Evolutionary conservation across 2,329 filamentous ascomycete species (phyloP), one percentile per base, ranked within the genome.

Genomic region (Dactylonectria estremocensis): DNA sequence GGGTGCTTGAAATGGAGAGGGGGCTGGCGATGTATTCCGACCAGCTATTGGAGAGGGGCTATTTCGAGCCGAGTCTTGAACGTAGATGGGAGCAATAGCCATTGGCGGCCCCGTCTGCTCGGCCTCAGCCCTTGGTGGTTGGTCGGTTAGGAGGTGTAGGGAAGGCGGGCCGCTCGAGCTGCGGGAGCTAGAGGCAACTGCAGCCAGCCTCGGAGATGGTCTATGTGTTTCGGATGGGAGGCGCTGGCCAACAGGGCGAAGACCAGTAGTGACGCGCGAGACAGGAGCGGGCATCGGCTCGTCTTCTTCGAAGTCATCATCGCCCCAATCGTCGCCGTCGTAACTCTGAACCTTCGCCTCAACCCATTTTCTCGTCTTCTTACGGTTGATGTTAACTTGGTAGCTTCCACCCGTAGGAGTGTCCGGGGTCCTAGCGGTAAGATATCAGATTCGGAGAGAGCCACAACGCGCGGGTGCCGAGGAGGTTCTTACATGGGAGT

Each of bases 311-410:
- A 89, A 88, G 9, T 91, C 89, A 40, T 92, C 90, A 63, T 86
- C 92, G 40, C 94, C 95, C 95, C 95, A 98, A 77, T 97, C 95
- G 76, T 97, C 95, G 70, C 95, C 95, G 76, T 95, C 95, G 77
- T 98, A 98, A 77, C 90, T 93, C 74, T 93, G 91, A 66, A 90
- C 87, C 80, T 95, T 95, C 40, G 95, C 95, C 76, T 97, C 92
- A 43, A 95, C 92, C 95, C 95, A 98, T 88, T 97, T 97, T 82
- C 92, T 93, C 62, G 95, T 98, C 83, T 97, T 97, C 63, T 91
- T 89, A 69, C 95, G 91, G 82, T 93, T 95, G 55, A 98, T 91
- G 79, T 97, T 97, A 58, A 94, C 90, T 79, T 93, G 92, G 82
- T 95, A 97, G 28, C 81, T 76, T 65, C 74, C 79, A 61, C 73